Conservation (phyloP, 176 grass and related monocot genomes). For the Elymus sibiricus region DNA sequence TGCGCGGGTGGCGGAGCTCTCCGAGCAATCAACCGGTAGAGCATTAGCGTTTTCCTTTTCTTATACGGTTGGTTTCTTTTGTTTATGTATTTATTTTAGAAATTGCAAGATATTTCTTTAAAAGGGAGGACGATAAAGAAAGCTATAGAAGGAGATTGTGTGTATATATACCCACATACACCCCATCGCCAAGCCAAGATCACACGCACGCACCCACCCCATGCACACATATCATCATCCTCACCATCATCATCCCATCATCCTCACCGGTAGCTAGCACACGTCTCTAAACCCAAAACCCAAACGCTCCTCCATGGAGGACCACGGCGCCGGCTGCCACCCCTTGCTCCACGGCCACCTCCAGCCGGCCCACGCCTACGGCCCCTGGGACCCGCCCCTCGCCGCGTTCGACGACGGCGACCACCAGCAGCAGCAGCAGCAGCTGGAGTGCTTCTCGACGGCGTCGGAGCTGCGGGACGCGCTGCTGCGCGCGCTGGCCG, state of each 20-base stretch:
- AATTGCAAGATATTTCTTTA: not conserved
- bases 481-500: conserved; percentile 51
- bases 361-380: conserved; percentile 15
- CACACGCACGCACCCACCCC: not conserved
- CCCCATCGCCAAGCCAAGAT: conserved; percentile 12
- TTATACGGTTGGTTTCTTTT: too few species aligned
- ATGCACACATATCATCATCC: not conserved
- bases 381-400: conserved; percentile 16
- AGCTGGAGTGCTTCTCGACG: conserved; percentile 13
- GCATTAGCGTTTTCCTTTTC: too few species aligned
- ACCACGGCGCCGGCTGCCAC: conserved; percentile 26
- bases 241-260: not conserved
- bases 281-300: not conserved
- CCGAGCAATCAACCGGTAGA: too few species aligned
- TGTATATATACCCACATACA: conserved; percentile 24
- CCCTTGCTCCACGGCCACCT: conserved; percentile 21
- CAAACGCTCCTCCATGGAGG: conserved; percentile 18
- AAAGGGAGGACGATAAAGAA: not conserved
- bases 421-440: not conserved
- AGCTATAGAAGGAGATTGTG: not conserved
- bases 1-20: too few species aligned
- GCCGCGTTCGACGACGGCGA: not conserved
- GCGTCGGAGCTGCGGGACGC: conserved; percentile 55
- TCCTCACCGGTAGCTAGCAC: not conserved
- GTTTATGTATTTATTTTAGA: not conserved